phyloP scores from a whole-genome alignment of 2,329 filamentous ascomycete genomes.

The Apiospora koreana region DNA sequence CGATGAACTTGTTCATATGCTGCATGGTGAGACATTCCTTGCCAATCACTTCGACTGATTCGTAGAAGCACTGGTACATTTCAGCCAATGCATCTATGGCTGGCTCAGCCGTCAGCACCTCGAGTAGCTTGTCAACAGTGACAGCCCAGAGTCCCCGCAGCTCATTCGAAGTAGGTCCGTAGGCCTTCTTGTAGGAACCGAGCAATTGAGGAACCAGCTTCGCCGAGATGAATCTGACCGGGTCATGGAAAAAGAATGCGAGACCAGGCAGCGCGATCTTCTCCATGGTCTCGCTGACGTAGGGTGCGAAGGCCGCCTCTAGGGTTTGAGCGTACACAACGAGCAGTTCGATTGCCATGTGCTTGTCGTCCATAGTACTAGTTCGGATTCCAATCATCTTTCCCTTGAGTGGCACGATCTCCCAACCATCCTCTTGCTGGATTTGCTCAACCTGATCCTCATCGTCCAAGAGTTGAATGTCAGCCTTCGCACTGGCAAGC shows the following conservation, averaged over 20 bases:
- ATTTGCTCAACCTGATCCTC: slow-evolving; percentile 92
- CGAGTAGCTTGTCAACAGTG: slow-evolving; percentile 87
- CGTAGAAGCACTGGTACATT: slow-evolving; percentile 99
- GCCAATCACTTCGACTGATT: slow-evolving; percentile 92
- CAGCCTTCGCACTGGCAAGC: slow-evolving; percentile 90
- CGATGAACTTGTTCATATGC: slow-evolving; percentile 87
- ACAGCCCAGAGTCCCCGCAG: slow-evolving; percentile 81
- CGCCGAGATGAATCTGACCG: slow-evolving; percentile 90
- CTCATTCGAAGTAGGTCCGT: slow-evolving; percentile 77
- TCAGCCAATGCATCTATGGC: slow-evolving; percentile 95
- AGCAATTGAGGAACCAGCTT: slow-evolving; percentile 93
- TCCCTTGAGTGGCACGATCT: slow-evolving; percentile 92
- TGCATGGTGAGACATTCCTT: slow-evolving; percentile 75
- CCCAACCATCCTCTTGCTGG: slow-evolving; percentile 95
- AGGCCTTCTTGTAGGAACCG: slow-evolving; percentile 90
- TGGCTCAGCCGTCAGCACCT: slow-evolving; percentile 90
- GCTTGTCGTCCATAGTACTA: slow-evolving; percentile 95
- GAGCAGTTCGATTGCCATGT: slow-evolving; percentile 98
- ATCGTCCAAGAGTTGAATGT: slow-evolving; percentile 93
- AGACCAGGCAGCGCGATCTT: slow-evolving; percentile 92
- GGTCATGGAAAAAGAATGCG: slow-evolving; percentile 99
- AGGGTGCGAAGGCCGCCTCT: slow-evolving; percentile 89
- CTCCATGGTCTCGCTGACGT: slow-evolving; percentile 91
- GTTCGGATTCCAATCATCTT: slow-evolving; percentile 99
- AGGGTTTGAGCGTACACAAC: slow-evolving; percentile 96